These are phyloP conservation scores for Kockiozyma suomiensis DNA, from an alignment of 805 yeast genomes.

Conservation along the genomic window DNA sequence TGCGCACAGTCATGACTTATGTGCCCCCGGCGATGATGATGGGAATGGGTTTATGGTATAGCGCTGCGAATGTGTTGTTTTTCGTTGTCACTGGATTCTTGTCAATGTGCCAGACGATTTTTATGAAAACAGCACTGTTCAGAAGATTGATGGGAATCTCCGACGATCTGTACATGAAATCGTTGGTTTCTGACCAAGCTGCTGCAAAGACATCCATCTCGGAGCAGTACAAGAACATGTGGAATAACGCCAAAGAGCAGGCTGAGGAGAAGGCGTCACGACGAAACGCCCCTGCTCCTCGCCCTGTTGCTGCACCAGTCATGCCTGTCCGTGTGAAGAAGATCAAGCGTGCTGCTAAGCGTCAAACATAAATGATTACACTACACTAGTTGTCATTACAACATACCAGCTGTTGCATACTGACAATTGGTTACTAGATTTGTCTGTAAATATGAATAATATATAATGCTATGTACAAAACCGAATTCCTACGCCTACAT, in stretches of 20 bases:
- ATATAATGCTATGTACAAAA: not conserved
- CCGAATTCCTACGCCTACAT: too few species aligned
- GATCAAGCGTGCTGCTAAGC: not conserved
- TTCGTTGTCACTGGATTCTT: conserved; percentile 27
- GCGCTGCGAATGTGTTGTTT: conserved; percentile 28
- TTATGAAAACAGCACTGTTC: conserved; percentile 15
- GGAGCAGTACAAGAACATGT: conserved; percentile 23
- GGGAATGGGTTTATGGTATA: conserved; percentile 27
- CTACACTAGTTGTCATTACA: too few species aligned
- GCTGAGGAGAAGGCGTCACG: conserved; percentile 13
- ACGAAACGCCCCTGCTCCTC: not conserved
- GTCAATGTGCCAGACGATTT: conserved; percentile 16
- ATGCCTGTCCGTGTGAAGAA: conserved; percentile 6
- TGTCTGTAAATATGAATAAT: not conserved
- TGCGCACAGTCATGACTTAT: conserved; percentile 60
- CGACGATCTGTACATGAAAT: conserved; percentile 9
- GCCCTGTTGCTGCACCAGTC: not conserved
- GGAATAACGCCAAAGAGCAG: conserved; percentile 17
- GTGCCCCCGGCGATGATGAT: conserved; percentile 24
- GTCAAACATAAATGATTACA: not conserved
- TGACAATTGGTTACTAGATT: not conserved
- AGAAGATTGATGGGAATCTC: conserved; percentile 19
- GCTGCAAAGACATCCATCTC: conserved; percentile 7
- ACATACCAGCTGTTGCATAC: too few species aligned
- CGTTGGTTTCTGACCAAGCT: conserved; percentile 1